Evolutionary conservation across 140 eudicot species (phyloP).

Genomic region (Cichorium intybus): DNA sequence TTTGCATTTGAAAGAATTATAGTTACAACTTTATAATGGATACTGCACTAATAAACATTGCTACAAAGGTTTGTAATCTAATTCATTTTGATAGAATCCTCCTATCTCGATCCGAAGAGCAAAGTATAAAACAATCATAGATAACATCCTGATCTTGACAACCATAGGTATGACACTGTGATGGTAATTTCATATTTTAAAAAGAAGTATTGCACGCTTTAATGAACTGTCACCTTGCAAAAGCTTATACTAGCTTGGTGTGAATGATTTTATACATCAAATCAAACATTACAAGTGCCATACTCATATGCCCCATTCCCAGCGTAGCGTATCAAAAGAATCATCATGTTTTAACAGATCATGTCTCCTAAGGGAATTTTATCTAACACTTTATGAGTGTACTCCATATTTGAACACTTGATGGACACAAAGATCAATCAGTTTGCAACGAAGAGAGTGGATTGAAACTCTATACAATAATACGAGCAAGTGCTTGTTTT

Average conservation of each 20-base stretch:
- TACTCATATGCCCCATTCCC: constrained; percentile 37
- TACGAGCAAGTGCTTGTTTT: constrained; percentile 74
- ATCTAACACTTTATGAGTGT: constrained; percentile 64
- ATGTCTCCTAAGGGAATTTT: constrained; percentile 57
- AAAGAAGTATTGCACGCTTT: no score
- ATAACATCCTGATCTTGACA: not conserved
- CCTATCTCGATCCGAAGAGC: no score
- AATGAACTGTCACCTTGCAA: not conserved
- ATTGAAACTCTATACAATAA: constrained; percentile 70
- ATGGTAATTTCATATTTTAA: not conserved
- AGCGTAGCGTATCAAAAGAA: constrained; percentile 57
- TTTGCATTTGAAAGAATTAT: no score
- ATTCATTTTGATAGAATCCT: no score
- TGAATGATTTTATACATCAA: constrained; percentile 33
- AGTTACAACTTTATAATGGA: no score
- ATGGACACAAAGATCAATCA: constrained; percentile 66
- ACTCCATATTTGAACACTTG: constrained; percentile 49
- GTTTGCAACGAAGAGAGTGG: constrained; percentile 73
- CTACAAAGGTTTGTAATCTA: no score
- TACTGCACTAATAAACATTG: no score
- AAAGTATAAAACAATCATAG: not conserved
- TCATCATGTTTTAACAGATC: constrained; percentile 66
- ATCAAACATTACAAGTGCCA: constrained; percentile 50
- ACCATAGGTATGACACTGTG: not conserved
- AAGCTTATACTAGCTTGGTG: not conserved